Percentiles rank a stretch among this genome's conserved stretches.
Conservation (phyloP, 1,284 basidiomycete genomes). For the Cutaneotrichosporon cutaneum region DNA sequence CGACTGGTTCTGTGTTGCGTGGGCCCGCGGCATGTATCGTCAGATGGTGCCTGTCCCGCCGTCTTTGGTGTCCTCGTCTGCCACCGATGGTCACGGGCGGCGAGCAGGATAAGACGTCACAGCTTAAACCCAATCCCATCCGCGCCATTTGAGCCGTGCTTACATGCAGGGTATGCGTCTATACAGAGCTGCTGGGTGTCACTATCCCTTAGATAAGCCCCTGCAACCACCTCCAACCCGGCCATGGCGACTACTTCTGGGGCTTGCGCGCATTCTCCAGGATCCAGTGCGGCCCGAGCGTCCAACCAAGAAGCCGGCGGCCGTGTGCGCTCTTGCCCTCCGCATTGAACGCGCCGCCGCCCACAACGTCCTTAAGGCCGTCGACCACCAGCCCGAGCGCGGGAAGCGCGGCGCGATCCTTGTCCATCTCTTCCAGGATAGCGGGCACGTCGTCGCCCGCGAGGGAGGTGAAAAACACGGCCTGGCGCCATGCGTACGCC, state of each 20-base stretch:
- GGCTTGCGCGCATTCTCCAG: slow-evolving; percentile 5
- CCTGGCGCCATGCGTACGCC: slow-evolving; percentile 19
- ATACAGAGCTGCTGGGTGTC: background rate
- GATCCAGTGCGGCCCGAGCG: slow-evolving; percentile 11
- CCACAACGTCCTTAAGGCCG: slow-evolving; percentile 8
- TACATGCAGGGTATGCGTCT: background rate
- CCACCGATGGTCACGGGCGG: background rate
- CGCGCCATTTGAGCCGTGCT: background rate
- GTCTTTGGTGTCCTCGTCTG: background rate
- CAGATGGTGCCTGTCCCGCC: slow-evolving; percentile 1
- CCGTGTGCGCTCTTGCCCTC: slow-evolving; percentile 5
- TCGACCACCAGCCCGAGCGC: background rate
- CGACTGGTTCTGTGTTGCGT: background rate
- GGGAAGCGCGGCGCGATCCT: background rate
- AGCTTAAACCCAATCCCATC: background rate
- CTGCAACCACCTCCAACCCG: background rate
- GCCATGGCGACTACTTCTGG: background rate
- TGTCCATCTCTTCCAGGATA: background rate
- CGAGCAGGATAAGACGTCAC: background rate
- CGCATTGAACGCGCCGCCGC: background rate
- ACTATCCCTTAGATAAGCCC: background rate
- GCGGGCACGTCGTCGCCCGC: background rate
- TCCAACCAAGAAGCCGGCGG: slow-evolving; percentile 5
- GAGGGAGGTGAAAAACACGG: slow-evolving; percentile 13
- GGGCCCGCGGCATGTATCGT: background rate